A percentile compares a stretch with the other conserved stretches of the same genome.
phyloP scores from a whole-genome alignment of 2,329 filamentous ascomycete genomes.

The Aspergillus ustus region DNA sequence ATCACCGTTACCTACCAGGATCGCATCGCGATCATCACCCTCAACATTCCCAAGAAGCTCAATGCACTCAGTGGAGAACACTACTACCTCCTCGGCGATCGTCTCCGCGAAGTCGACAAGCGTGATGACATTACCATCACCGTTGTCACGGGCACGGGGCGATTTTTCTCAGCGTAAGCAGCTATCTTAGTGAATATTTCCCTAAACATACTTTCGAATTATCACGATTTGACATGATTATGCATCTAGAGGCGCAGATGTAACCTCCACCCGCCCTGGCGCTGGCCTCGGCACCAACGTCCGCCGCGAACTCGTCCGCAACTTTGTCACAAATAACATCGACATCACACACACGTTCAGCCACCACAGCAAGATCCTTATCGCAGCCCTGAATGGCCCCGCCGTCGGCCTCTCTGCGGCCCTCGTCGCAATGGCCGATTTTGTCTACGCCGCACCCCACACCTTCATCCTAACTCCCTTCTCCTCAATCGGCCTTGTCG shows the following conservation, averaged over 20 bases:
- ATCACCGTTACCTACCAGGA: constrained; percentile 67
- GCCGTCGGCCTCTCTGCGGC: constrained; percentile 87
- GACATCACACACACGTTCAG: constrained; percentile 90
- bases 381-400: constrained; percentile 89
- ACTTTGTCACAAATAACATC: constrained; percentile 84
- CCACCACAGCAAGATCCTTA: constrained; percentile 89
- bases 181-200: background rate
- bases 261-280: constrained; percentile 60
- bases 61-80: constrained; percentile 74
- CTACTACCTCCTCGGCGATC: constrained; percentile 77
- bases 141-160: constrained; percentile 78
- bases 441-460: constrained; percentile 83
- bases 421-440: constrained; percentile 81
- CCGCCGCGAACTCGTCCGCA: constrained; percentile 66
- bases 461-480: constrained; percentile 91
- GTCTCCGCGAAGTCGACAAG: constrained; percentile 75
- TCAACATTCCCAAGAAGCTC: constrained; percentile 84
- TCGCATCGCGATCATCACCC: constrained; percentile 80
- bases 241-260: constrained; percentile 73
- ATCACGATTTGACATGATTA: background rate
- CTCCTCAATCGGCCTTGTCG: constrained; percentile 83
- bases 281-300: constrained; percentile 46
- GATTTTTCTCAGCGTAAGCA: constrained; percentile 81
- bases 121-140: constrained; percentile 84
- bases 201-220: background rate